phyloP scores from a whole-genome alignment of 495 filamentous ascomycete genomes.

The Talaromyces nanjingensis region DNA sequence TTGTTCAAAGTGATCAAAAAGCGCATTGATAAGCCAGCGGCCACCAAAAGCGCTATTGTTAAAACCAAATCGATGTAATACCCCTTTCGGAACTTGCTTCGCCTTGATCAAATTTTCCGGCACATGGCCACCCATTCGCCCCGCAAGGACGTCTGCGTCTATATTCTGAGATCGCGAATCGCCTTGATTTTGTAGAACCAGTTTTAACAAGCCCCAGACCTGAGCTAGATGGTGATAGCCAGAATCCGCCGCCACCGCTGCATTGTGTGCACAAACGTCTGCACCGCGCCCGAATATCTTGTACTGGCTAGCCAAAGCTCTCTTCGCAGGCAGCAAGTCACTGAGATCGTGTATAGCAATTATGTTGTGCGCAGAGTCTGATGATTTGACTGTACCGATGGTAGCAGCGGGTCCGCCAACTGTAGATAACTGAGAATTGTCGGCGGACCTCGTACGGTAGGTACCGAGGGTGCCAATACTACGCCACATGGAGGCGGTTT shows the following conservation, averaged over 20 bases:
- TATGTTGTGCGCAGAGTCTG: constrained; percentile 40
- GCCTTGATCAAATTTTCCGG: neutral
- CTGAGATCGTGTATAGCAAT: constrained; percentile 66
- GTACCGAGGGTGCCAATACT: constrained; percentile 38
- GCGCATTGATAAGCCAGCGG: constrained; percentile 57
- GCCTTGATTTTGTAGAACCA: constrained; percentile 70
- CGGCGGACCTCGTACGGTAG: constrained; percentile 40
- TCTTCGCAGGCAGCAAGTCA: constrained; percentile 66
- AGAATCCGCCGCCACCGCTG: constrained; percentile 63
- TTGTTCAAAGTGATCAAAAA: constrained; percentile 71
- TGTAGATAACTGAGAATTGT: constrained; percentile 50
- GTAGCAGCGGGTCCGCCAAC: constrained; percentile 22
- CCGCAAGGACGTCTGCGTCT: neutral
- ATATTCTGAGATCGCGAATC: neutral
- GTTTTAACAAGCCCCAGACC: constrained; percentile 73
- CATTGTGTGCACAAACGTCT: constrained; percentile 77
- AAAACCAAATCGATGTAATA: neutral
- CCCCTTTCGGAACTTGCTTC: neutral
- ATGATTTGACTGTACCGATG: constrained; percentile 23
- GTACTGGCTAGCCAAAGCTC: constrained; percentile 68
- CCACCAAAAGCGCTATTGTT: constrained; percentile 42
- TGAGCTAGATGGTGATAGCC: constrained; percentile 70
- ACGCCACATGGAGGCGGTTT: constrained; percentile 48
- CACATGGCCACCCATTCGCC: neutral
- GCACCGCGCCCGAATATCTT: constrained; percentile 73